phyloP scores from a whole-genome alignment of 768 basidiomycete species.

The Naganishia randhawae region DNA sequence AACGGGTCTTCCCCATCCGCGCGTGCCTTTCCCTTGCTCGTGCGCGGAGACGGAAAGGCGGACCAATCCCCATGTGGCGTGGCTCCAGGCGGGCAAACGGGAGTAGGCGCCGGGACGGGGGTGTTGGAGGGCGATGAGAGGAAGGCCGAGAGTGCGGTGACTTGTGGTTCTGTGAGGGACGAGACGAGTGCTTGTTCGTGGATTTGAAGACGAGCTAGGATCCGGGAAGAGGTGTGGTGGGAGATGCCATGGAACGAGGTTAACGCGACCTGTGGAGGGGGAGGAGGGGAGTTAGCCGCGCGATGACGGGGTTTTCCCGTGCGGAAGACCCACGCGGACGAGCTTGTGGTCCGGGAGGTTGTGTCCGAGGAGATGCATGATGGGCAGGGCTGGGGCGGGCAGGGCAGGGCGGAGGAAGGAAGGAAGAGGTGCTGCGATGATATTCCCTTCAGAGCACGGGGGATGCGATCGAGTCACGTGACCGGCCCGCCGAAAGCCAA shows the following conservation, averaged over 20 bases:
- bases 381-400: background rate
- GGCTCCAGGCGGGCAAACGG: constrained; percentile 52
- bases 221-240: constrained; percentile 65
- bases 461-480: background rate
- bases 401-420: background rate
- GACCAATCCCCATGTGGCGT: background rate
- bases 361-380: constrained; percentile 77
- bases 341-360: constrained; percentile 72
- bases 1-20: constrained; percentile 58
- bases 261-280: constrained; percentile 70
- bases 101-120: constrained; percentile 62
- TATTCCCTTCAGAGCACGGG: background rate
- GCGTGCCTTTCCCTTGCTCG: constrained; percentile 26
- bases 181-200: constrained; percentile 78
- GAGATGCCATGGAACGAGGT: constrained; percentile 87
- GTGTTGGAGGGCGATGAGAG: constrained; percentile 83
- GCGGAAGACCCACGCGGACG: constrained; percentile 69
- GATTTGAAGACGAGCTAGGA: constrained; percentile 88
- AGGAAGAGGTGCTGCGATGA: background rate
- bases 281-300: background rate
- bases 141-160: constrained; percentile 87
- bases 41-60: constrained; percentile 15
- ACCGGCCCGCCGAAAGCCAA: background rate
- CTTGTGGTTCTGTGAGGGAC: constrained; percentile 77
- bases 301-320: too few relatives aligned